These are phyloP conservation scores for Venturia nashicola DNA, from an alignment of 2,329 filamentous ascomycete genomes.

Conservation along the genomic window DNA sequence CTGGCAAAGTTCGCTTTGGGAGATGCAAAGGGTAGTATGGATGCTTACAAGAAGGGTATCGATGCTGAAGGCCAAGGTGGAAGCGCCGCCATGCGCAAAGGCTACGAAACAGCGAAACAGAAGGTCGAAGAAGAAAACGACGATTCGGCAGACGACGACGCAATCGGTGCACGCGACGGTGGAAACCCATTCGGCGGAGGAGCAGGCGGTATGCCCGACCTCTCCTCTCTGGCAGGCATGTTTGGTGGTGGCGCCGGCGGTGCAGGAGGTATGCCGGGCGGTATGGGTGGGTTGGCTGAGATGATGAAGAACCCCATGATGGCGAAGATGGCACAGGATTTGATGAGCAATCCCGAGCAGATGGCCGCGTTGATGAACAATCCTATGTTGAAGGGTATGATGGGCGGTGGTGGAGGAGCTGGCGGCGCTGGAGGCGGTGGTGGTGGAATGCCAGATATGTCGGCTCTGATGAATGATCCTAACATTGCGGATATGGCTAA, in stretches of 20 bases:
- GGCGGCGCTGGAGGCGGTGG: conserved; percentile 49
- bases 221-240: conserved; percentile 30
- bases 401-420: conserved; percentile 38
- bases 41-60: conserved; percentile 87
- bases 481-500: conserved; percentile 78
- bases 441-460: conserved; percentile 74
- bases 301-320: conserved; percentile 99
- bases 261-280: conserved; percentile 50
- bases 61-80: conserved; percentile 89
- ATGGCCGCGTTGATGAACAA: conserved; percentile 89
- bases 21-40: conserved; percentile 83
- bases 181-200: conserved; percentile 18
- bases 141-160: conserved; percentile 38
- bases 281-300: conserved; percentile 75
- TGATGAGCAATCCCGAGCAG: conserved; percentile 92
- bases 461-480: conserved; percentile 80
- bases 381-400: conserved; percentile 69
- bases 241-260: conserved; percentile 44
- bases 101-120: conserved; percentile 83
- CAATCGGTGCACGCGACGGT: conserved; percentile 23
- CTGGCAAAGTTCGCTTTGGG: conserved; percentile 85
- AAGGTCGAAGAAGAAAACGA: conserved; percentile 68
- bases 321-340: conserved; percentile 86
- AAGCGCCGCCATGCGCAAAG: conserved; percentile 94
- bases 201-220: conserved; percentile 31